phyloP scores from a whole-genome alignment of 495 filamentous ascomycete genomes.

The Amphirosellinia nigrospora region DNA sequence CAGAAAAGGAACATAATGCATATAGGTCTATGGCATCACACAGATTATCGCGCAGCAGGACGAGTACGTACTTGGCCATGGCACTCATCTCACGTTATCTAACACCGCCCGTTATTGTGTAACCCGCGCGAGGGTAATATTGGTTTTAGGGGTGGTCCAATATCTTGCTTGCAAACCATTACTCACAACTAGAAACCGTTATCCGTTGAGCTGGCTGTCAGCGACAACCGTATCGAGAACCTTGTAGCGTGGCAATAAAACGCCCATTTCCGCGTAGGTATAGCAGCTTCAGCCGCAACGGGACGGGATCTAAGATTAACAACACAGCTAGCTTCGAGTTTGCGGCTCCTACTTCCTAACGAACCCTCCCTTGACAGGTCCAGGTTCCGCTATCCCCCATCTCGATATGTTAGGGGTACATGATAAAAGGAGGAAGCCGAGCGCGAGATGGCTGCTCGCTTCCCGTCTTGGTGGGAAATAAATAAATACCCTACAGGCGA shows the following conservation, averaged over 20 bases:
- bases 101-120: background rate
- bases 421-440: background rate
- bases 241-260: background rate
- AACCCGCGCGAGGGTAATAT: constrained; percentile 5
- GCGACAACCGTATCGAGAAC: background rate
- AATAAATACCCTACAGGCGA: background rate
- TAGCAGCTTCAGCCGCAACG: constrained; percentile 10
- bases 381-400: background rate
- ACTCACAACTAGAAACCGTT: background rate
- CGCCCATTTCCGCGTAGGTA: background rate
- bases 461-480: background rate
- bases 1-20: constrained; percentile 6
- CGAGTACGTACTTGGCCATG: background rate
- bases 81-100: constrained; percentile 8
- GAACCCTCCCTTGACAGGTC: background rate
- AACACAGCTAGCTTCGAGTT: background rate
- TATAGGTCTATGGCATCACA: background rate
- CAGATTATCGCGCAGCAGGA: background rate
- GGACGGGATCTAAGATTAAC: background rate
- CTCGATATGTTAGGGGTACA: background rate
- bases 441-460: constrained; percentile 12
- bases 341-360: background rate
- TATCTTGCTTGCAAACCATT: constrained; percentile 7
- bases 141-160: background rate
- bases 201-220: background rate